Evolutionary conservation across 202 grass and related monocot species (phyloP), one percentile per base, ranked within the genome.

Genomic region (Saccharum hybrid): DNA sequence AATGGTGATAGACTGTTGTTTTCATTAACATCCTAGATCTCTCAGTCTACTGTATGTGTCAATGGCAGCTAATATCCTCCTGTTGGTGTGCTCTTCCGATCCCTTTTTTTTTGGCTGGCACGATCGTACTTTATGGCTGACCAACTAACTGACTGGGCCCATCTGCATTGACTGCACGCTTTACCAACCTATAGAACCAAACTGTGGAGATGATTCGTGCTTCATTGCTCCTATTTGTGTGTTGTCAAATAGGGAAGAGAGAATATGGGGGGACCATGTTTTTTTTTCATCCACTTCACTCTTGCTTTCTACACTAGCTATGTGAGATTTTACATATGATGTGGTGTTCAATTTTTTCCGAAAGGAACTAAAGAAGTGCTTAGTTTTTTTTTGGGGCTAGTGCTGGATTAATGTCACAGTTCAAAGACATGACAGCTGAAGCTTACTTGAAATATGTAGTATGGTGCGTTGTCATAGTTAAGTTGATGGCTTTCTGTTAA

Each of bases 101-200:
- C 14, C 28, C 15, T 63, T 85, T 81, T 82, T 30, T 38, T 82
- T 81, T 59, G 63, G 61, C 88, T 87, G 46, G 79, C 81, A 71
- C 21, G 43, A 84, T 76, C 23, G 65, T 87, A 87, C 81, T 84
- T 87, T 76, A 81, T 90, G 85, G 81, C 85, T 87, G 85, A 62
- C 85, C 88, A 90, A 87, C 88, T 81, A 90, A 90, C 81, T 87
- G 57, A 72, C 38, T 81, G 57, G 88, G 65, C 38, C 88, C 85
- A 61, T 41, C 28, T 16, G 71, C 88, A 90, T 90, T 90, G 71
- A 90, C 76, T 90, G 21, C 76, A 60, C 66, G 65, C 81, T 84
- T 87, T 81, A 87, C 76, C 88, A 87, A 87, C 81, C 43, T 77
- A 71, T 76, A 87, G 64, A 90, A 56, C 80, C 84, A 87, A 87